These are phyloP conservation scores for Lentinus tigrinus DNA, from an alignment of 768 basidiomycete species.

Conservation along the genomic window DNA sequence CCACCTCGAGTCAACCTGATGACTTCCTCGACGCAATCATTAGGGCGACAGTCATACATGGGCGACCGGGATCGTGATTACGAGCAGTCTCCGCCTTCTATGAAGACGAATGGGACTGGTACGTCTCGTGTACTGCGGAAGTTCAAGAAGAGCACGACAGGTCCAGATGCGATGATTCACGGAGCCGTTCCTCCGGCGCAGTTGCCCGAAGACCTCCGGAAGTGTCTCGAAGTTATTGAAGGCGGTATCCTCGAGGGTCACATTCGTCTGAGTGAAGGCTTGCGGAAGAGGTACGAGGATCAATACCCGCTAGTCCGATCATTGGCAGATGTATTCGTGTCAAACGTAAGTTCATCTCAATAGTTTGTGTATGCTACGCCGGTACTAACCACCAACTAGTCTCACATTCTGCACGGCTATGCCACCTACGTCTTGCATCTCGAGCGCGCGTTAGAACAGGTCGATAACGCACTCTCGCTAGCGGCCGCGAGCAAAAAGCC, in stretches of 20 bases:
- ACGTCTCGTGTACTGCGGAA: conserved; percentile 56
- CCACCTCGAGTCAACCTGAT: conserved; percentile 53
- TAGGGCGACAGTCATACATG: conserved; percentile 66
- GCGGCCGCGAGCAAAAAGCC: conserved; percentile 69
- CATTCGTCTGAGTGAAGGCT: conserved; percentile 75
- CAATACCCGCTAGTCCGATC: conserved; percentile 93
- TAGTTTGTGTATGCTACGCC: conserved; percentile 20
- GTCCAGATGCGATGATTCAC: conserved; percentile 37
- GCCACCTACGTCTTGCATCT: conserved; percentile 92
- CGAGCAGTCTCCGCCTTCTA: conserved; percentile 33
- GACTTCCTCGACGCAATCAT: conserved; percentile 67
- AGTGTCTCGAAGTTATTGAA: conserved; percentile 85
- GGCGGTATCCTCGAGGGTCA: conserved; percentile 89
- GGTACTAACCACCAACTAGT: conserved; percentile 44
- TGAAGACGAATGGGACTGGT: conserved; percentile 32
- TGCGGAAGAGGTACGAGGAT: conserved; percentile 91
- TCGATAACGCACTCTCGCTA: conserved; percentile 71
- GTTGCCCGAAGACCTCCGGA: conserved; percentile 83
- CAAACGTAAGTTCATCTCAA: conserved; percentile 61
- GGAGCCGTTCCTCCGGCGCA: conserved; percentile 70
- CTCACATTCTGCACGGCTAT: conserved; percentile 92
- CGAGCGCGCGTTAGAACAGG: conserved; percentile 85
- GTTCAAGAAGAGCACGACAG: conserved; percentile 63
- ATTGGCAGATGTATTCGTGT: conserved; percentile 94
- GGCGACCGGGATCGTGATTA: conserved; percentile 45